Evolutionary conservation across 192 early-diverging fungal species (phyloP).

Genomic region (Glomus cerebriforme): DNA sequence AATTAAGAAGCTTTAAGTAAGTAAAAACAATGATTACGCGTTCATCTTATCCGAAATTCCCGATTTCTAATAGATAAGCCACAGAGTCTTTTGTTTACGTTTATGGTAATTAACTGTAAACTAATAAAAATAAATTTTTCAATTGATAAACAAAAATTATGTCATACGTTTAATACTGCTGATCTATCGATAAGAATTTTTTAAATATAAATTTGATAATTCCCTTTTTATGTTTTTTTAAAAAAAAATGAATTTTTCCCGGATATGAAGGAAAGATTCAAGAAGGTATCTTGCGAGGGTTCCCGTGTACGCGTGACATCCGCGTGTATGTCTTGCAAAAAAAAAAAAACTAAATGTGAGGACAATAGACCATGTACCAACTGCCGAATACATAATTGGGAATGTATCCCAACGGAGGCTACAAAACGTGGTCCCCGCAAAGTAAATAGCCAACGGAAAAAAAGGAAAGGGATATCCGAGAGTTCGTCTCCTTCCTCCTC

Average conservation of each 20-base stretch:
- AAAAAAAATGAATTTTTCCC: no score
- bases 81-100: neutral
- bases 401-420: neutral
- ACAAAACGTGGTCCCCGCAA: neutral
- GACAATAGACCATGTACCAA: neutral
- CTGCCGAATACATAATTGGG: neutral
- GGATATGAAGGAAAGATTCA: no score
- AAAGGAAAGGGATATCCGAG: no score
- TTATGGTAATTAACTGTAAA: neutral
- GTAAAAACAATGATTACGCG: neutral
- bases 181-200: no score
- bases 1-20: neutral
- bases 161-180: no score
- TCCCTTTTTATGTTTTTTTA: no score
- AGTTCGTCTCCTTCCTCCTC: no score
- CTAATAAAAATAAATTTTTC: no score
- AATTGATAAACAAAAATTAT: no score
- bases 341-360: neutral
- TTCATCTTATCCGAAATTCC: neutral
- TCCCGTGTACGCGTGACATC: neutral
- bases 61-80: neutral
- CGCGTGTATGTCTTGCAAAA: neutral
- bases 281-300: no score
- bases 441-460: no score
- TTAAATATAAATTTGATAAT: neutral